phyloP scores from a whole-genome alignment of 2,329 filamentous ascomycete genomes.

The Falciphora oryzae region DNA sequence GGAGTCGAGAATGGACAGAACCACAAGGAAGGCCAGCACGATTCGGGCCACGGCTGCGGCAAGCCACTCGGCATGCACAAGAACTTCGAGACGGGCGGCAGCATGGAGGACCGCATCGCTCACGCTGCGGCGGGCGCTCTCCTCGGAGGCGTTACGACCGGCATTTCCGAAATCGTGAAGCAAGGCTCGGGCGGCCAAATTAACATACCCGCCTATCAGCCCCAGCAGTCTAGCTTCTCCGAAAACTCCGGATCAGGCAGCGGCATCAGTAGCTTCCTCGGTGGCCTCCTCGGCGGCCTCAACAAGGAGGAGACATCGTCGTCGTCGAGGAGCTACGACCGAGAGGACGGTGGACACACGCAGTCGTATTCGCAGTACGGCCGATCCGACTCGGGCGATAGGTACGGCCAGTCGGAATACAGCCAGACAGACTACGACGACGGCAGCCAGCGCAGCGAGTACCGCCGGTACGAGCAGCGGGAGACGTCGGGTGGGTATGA shows the following conservation, averaged over 20 bases:
- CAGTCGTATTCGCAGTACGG: conserved; percentile 58
- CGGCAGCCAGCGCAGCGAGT: conserved; percentile 54
- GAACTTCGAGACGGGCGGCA: conserved; percentile 42
- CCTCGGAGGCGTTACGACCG: conserved; percentile 51
- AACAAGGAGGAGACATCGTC: conserved; percentile 44
- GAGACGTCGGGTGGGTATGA: conserved; percentile 43
- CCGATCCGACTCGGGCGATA: conserved; percentile 39
- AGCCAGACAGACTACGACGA: conserved; percentile 51
- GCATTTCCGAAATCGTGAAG: conserved; percentile 39
- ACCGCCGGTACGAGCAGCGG: conserved; percentile 56
- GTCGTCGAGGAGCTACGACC: conserved; percentile 42
- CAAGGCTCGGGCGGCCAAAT: conserved; percentile 34
- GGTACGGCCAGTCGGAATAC: conserved; percentile 57
- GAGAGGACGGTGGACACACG: conserved; percentile 53
- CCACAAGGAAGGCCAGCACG: conserved; percentile 78
- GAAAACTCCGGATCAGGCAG: conserved; percentile 50
- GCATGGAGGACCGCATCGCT: conserved; percentile 51
- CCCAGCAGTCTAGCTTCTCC: conserved; percentile 13
- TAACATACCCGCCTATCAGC: conserved; percentile 9
- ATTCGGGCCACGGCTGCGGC: conserved; percentile 76
- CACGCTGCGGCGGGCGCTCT: conserved; percentile 50
- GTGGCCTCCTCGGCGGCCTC: conserved; percentile 50
- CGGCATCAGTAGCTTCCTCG: conserved; percentile 64
- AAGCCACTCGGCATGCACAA: conserved; percentile 76
- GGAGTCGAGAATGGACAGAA: conserved; percentile 75